Base-by-base conservation (phyloP, 148 eudicot genomes). In the Rhododendron kiyosumense region DNA sequence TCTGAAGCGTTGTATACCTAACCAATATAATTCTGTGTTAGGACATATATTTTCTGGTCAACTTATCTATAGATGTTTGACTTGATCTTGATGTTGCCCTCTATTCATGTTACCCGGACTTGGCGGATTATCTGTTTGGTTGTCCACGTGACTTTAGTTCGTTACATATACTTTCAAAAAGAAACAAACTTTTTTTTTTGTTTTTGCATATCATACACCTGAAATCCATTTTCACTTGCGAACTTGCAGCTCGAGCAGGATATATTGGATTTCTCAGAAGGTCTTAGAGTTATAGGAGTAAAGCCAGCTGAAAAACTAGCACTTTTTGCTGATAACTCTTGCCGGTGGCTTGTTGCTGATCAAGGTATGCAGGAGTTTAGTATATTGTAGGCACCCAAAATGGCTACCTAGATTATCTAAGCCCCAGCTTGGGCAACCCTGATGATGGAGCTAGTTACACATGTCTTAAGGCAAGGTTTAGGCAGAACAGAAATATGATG, bases 261-360 rank as follows among this genome's bases (percentile, higher is more conserved):
- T 86, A 96, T 96, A 87, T 86, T 95, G 89, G 88, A 94, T 59
- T 95, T 95, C 88, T 89, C 94, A 85, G 99, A 96, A 91, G 99
- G 99, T 54, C 89, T 96, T 71, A 94, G 99, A 90, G 93, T 91
- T 90, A 90, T 94, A 86, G 98, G 98, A 75, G 87, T 94, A 85
- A 89, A 90, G 79, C 97, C 99, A 79, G 92, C 89, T 79, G 98
- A 96, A 90, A 96, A 93, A 89, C 78, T 96, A 87, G 98, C 99
- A 76, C 94, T 95, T 51, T 95, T 96, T 87, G 99, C 99, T 82
- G 99, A 96, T 88, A 96, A 96, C 91, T 96, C 99, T 77, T 92
- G 98, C 82, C 89, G 98, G 85, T 96, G 99, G 99, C 93, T 96
- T 84, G 91, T 96, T 87, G 94, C 97, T 83, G 99, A 96, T 91